Base-by-base conservation (phyloP, 208 protist genomes). In the Porcisia deanei region DNA sequence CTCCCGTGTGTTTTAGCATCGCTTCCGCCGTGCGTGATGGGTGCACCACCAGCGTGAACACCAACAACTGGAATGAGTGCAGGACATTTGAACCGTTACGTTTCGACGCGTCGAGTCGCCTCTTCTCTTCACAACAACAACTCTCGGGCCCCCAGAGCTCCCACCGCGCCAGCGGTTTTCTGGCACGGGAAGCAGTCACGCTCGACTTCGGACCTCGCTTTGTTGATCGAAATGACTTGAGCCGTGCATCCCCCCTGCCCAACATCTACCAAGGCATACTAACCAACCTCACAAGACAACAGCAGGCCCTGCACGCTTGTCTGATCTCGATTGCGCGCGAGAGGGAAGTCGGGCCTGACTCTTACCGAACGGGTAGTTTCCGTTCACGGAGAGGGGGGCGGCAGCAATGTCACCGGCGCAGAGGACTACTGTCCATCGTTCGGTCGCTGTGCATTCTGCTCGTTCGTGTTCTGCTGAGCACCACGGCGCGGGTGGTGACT, bases 21-120 rank as follows among this genome's bases (percentile, higher is more conserved):
- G 20, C 18, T 39, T 37, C 0, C n/a, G 1, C 52, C 64, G 47
- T 37, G 5, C 54, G 49, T 66, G 45, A 81, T 39, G 49, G 25
- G 7, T 34, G 61, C 7, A 43, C 71, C 2, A 54, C 63, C 25
- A 76, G 54, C 49, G 18, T 68, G 3, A 76, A 52, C n/a, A 66
- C 43, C 71, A 64, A 52, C 66, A 39, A 8, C 52, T 9, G 57
- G 6, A 47, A 18, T 1, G 77, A 82, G n/a, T 55, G 41, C 45
- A 82, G 77, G 22, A 47, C 74, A 9, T 82, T 82, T 12, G 74
- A 75, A 8, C 77, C 77, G 6, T 55, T 82, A 2, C 72, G 73
- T 16, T 70, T 82, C 7, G 72, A 82, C 34, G 18, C 64, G 0
- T 54, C 39, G 18, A 25, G 18, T 18, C 55, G 9, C 9, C 58